Conservation (phyloP, 352 stramenopile genomes). For the Phytophthora citrophthora region DNA sequence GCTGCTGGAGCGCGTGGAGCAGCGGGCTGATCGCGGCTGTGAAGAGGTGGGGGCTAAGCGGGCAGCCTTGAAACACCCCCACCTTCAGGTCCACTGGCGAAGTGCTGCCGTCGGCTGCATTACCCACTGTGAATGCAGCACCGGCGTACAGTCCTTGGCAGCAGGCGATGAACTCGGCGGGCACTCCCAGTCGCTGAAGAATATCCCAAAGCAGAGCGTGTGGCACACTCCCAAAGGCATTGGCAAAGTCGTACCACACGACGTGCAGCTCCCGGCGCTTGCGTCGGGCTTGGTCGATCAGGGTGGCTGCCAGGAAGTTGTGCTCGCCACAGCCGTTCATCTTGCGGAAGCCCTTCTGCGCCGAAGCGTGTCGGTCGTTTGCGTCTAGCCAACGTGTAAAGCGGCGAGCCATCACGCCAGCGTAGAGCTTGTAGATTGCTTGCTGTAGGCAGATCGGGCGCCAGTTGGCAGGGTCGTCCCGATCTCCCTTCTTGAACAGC, state of each 20-base stretch:
- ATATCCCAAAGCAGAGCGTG: conserved; percentile 17
- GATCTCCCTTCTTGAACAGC: conserved; percentile 33
- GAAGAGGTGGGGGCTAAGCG: conserved; percentile 37
- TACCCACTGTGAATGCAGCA: conserved; percentile 6
- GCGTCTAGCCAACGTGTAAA: conserved; percentile 21
- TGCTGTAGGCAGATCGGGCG: conserved; percentile 42
- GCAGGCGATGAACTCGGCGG: conserved; percentile 21
- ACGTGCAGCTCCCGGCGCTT: conserved; percentile 11
- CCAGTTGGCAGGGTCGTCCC: conserved; percentile 22
- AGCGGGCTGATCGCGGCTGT: conserved; percentile 21
- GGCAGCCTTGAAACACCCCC: conserved; percentile 32
- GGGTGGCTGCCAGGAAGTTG: conserved; percentile 27
- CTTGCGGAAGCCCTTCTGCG: conserved; percentile 31
- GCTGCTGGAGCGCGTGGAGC: conserved; percentile 4
- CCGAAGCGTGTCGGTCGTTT: conserved; percentile 21
- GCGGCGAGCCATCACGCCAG: conserved; percentile 5
- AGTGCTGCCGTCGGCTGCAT: conserved; percentile 9
- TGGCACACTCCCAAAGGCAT: conserved; percentile 32
- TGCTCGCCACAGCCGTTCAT: conserved; percentile 41
- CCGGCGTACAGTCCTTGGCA: conserved; percentile 10
- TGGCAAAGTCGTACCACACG: conserved; percentile 37
- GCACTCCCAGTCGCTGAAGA: conserved; percentile 10
- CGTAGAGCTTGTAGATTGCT: conserved; percentile 44
- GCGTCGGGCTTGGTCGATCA: conserved; percentile 30
- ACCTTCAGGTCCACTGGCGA: conserved; percentile 13